Base-by-base conservation (phyloP, 257 asterid species). In the Fraxinus pennsylvanica region DNA sequence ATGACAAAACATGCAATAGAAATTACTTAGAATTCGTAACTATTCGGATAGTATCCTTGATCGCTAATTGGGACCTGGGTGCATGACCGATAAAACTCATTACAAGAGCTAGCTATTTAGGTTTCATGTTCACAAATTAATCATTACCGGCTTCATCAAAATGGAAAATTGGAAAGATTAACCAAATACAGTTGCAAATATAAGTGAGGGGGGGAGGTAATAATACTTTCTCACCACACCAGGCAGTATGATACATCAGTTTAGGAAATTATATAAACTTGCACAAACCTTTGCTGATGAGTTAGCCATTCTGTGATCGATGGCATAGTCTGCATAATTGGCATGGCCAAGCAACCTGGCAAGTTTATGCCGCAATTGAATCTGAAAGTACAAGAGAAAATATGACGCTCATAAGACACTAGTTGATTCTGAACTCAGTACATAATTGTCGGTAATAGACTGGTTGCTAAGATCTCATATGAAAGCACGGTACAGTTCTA, bases 271-370 rank as follows among this genome's bases (percentile, higher is more conserved):
- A 74, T 25, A 71, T 78, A 57, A 76, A 78, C 65, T 68, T 76
- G 74, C 79, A 78, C 87, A 76, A 75, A 95, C 99, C 98, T 95
- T 95, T 7, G 91, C 41, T 4, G 97, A 90, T 50, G 98, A 89
- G 71, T 83, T 86, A 77, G 94, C 96, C 99, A 95, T 95, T 81
- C 99, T 89, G 71, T 17, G 81, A 78, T 85, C 84, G 30, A 81
- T 82, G 76, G 94, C 91, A 87, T 91, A 93, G 45, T 92, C 97
- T 27, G 98, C 98, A 89, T 86, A 95, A 81, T 86, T 93, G 39
- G 79, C 72, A 84, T 88, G 93, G 76, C 98, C 99, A 82, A 95
- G 99, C 88, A 95, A 87, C 83, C 98, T 89, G 79, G 98, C 96
- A 68, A 90, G 86, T 79, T 90, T 95, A 76, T 95, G 98, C 75